Percentiles rank a stretch among this genome's conserved stretches.
Conservation (phyloP, 2,329 filamentous ascomycete species). For the Coniella lustricola region DNA sequence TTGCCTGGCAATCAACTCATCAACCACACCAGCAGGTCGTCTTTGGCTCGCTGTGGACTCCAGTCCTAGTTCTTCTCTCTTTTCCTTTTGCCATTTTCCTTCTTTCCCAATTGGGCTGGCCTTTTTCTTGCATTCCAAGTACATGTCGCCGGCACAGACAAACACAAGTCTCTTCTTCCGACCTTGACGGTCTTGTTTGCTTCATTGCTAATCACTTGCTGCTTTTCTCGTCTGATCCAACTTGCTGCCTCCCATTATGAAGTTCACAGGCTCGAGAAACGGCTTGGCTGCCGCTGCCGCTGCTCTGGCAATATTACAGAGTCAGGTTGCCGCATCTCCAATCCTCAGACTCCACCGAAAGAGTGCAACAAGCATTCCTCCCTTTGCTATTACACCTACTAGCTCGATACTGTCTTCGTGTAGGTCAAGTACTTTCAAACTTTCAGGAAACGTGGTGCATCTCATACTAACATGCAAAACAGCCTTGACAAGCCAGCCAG, state of each 20-base stretch:
- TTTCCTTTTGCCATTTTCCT: not conserved
- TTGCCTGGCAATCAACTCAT: not conserved
- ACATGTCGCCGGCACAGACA: slow-evolving; percentile 3
- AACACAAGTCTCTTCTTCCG: not conserved
- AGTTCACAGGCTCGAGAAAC: not conserved
- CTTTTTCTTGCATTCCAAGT: not conserved
- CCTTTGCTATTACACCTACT: slow-evolving; percentile 9
- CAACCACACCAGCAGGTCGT: slow-evolving; percentile 1
- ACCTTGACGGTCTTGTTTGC: not conserved
- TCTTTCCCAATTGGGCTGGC: not conserved
- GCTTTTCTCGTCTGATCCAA: not conserved
- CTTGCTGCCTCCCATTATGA: not conserved
- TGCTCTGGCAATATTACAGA: slow-evolving; percentile 12
- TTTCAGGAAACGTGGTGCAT: not conserved
- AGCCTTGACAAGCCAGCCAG: slow-evolving; percentile 11
- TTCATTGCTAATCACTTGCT: not conserved
- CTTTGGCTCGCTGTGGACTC: not conserved
- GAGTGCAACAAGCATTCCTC: slow-evolving; percentile 11
- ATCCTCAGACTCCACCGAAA: slow-evolving; percentile 14
- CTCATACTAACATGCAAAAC: not conserved
- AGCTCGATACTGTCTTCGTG: slow-evolving; percentile 1
- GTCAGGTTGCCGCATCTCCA: slow-evolving; percentile 18
- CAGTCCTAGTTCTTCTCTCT: not conserved
- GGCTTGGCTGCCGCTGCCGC: slow-evolving; percentile 1
- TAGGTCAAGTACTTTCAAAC: not conserved